These are phyloP conservation scores for Penicillium canariense DNA, from an alignment of 495 filamentous ascomycete species.

Conservation along the genomic window DNA sequence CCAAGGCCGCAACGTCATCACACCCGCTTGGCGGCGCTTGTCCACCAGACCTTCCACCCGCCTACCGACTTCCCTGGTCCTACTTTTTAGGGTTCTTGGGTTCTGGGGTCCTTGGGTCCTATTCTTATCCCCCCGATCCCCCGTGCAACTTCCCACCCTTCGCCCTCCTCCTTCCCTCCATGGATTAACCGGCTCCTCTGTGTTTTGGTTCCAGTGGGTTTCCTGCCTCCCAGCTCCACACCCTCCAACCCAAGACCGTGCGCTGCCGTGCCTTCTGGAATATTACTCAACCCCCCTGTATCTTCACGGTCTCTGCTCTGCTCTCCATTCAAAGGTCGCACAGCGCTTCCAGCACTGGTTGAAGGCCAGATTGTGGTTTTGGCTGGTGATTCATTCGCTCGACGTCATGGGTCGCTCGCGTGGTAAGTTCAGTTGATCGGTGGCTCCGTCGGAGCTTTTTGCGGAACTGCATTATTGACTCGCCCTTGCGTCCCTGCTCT, in stretches of 20 bases:
- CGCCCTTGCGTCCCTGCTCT: constrained; percentile 32
- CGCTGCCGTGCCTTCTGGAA: constrained; percentile 1
- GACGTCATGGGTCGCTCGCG: constrained; percentile 44
- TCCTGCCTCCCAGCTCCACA: constrained; percentile 4
- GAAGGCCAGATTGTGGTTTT: constrained; percentile 8
- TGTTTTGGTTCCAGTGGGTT: constrained; percentile 7
- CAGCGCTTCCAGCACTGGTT: constrained; percentile 5
- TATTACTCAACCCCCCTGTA: not conserved
- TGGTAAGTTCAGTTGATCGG: constrained; percentile 32
- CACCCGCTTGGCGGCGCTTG: constrained; percentile 7
- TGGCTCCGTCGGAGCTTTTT: constrained; percentile 7
- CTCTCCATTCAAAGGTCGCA: constrained; percentile 7
- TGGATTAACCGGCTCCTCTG: constrained; percentile 10
- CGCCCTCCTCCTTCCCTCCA: constrained; percentile 4
- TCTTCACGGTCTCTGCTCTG: not conserved
- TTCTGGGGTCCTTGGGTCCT: not conserved
- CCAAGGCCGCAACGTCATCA: constrained; percentile 16
- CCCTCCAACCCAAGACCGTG: constrained; percentile 8
- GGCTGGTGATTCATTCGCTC: constrained; percentile 8
- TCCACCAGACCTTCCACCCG: not conserved
- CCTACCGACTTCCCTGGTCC: not conserved
- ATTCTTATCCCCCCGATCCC: not conserved
- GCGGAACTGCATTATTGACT: constrained; percentile 14
- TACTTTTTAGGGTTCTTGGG: not conserved
- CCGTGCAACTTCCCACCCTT: no score